A percentile compares a stretch with the other conserved stretches of the same genome.
Conservation (phyloP, 257 asterid genomes). For the Gynochthodes officinalis region DNA sequence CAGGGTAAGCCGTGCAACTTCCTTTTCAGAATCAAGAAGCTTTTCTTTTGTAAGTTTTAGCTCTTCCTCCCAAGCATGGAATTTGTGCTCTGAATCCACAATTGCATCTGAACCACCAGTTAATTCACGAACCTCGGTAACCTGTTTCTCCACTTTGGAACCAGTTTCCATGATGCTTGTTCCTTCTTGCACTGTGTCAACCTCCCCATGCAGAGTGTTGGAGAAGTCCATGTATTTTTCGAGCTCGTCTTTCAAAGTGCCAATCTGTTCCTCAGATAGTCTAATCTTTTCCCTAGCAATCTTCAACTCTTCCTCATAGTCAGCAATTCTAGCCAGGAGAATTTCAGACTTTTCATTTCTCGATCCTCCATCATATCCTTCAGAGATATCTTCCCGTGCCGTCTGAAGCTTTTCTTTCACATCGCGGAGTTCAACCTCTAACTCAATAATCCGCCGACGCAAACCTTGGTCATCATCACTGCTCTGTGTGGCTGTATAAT, state of each 20-base stretch:
- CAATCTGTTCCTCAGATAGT: constrained; percentile 56
- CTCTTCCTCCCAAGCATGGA: constrained; percentile 46
- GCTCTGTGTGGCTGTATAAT: constrained; percentile 39
- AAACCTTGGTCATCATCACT: constrained; percentile 49
- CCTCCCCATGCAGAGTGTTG: constrained; percentile 13
- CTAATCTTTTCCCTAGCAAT: constrained; percentile 46
- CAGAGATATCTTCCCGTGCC: constrained; percentile 31
- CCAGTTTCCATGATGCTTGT: constrained; percentile 16
- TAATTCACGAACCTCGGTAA: constrained; percentile 21
- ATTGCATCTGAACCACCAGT: constrained; percentile 23
- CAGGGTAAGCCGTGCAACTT: constrained; percentile 38
- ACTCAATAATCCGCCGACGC: constrained; percentile 49
- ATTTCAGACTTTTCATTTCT: constrained; percentile 28
- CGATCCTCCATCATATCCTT: constrained; percentile 23
- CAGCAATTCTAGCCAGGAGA: constrained; percentile 39
- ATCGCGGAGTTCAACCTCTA: constrained; percentile 61
- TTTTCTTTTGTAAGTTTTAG: constrained; percentile 38
- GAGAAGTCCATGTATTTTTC: constrained; percentile 37
- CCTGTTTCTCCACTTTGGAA: constrained; percentile 5
- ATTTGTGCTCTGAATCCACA: constrained; percentile 28
- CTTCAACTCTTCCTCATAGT: constrained; percentile 60
- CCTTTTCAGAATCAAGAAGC: constrained; percentile 53
- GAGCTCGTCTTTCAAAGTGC: constrained; percentile 52
- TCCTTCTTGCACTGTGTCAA: not conserved
- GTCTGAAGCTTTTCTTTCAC: constrained; percentile 51